Evolutionary conservation across 2,329 filamentous ascomycete genomes (phyloP).

Genomic region (Trichoderma afroharzianum): DNA sequence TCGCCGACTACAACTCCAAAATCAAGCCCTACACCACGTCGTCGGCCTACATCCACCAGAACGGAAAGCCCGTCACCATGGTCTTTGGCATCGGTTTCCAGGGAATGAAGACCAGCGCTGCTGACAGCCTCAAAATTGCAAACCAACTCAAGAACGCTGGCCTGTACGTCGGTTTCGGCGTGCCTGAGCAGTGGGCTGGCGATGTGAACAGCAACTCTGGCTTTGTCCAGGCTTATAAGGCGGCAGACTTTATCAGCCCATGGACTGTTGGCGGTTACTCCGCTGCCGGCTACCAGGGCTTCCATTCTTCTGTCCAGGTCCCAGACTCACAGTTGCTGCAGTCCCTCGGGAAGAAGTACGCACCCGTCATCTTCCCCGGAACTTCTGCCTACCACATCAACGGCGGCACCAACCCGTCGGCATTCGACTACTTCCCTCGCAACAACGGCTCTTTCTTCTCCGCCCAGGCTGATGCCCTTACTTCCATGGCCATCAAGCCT

Average conservation of each 20-base stretch:
- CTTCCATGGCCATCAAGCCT: slow-evolving; percentile 10
- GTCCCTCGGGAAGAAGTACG: slow-evolving; percentile 13
- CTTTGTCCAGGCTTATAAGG: slow-evolving; percentile 2
- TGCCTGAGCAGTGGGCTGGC: slow-evolving; percentile 7
- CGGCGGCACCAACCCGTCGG: slow-evolving; percentile 4
- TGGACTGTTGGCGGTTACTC: slow-evolving; percentile 13
- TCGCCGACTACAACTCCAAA: slow-evolving; percentile 12
- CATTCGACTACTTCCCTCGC: slow-evolving; percentile 13
- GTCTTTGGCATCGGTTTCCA: slow-evolving; percentile 10
- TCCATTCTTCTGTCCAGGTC: neutral
- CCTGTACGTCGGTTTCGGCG: slow-evolving; percentile 5
- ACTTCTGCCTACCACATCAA: slow-evolving; percentile 13
- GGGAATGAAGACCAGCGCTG: neutral
- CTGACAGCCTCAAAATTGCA: neutral
- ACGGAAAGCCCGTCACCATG: slow-evolving; percentile 13
- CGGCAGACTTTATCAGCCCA: slow-evolving; percentile 15
- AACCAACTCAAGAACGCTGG: slow-evolving; percentile 9
- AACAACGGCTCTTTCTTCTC: slow-evolving; percentile 10
- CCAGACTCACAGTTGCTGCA: slow-evolving; percentile 3
- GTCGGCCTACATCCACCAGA: slow-evolving; percentile 12
- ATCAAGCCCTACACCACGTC: slow-evolving; percentile 9
- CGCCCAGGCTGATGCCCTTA: slow-evolving; percentile 6
- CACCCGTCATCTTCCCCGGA: slow-evolving; percentile 11
- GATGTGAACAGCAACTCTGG: slow-evolving; percentile 5
- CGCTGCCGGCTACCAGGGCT: neutral